These are phyloP conservation scores for Rhexocercosporidium sp. DNA, from an alignment of 2,329 filamentous ascomycete genomes.

Conservation along the genomic window DNA sequence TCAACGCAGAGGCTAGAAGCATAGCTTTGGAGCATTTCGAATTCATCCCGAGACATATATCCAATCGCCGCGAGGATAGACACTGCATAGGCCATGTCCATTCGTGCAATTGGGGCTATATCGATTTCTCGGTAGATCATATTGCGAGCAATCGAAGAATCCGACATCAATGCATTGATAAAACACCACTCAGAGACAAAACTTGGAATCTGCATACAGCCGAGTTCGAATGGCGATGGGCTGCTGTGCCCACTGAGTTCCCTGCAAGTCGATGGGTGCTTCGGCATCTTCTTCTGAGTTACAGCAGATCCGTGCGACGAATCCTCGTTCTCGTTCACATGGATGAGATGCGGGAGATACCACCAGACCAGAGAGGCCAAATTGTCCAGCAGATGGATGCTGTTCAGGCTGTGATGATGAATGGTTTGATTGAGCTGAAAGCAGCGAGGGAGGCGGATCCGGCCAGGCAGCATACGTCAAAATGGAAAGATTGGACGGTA, in stretches of 20 bases:
- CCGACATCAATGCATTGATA: background rate
- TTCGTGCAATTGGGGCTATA: background rate
- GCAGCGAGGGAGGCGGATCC: background rate
- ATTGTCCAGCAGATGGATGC: background rate
- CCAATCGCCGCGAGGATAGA: background rate
- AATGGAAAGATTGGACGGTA: background rate
- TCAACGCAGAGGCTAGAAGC: background rate
- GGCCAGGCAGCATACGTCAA: background rate
- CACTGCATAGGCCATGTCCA: background rate
- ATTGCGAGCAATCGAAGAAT: background rate
- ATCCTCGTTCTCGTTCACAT: background rate
- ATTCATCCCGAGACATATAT: background rate
- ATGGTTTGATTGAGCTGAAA: background rate
- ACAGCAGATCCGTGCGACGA: background rate
- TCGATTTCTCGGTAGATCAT: background rate
- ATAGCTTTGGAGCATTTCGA: background rate
- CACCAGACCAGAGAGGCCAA: background rate
- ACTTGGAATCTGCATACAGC: background rate
- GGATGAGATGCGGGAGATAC: background rate
- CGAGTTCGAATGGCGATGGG: background rate
- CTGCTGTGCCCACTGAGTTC: background rate
- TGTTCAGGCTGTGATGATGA: background rate
- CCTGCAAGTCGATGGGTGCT: background rate
- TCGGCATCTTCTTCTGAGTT: background rate
- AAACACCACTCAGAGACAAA: background rate